Base-by-base conservation (phyloP, 2,329 filamentous ascomycete genomes). In the Botrytis hyacinthi region DNA sequence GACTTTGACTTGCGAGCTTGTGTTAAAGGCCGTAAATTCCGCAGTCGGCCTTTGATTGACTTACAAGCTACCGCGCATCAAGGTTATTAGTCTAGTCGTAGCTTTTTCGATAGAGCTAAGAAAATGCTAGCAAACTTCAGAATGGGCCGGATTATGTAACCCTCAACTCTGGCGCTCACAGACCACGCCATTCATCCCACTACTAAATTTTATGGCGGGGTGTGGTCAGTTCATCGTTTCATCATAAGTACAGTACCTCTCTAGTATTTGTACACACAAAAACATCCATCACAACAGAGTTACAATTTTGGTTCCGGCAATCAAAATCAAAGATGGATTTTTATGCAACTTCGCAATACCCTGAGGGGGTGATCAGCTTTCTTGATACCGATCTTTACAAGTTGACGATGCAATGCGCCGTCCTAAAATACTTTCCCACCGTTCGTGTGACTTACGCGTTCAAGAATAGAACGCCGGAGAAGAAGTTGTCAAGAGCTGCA, bases 401-500 rank as follows among this genome's bases (percentile, higher is more conserved):
- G 84, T 84, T 99, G 83, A 99, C 96, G 32, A 99, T 99, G 96
- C 96, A 99, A 91, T 97, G 93, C 81, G 94, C 94, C 75, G 92
- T 98, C 77, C 88, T 97, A 78, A 97, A 97, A 83, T 97, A 95
- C 85, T 98, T 97, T 83, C 92, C 92, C 48, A 87, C 95, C 73
- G 85, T 90, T 79, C 88, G 91, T 62, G 96, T 98, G 74, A 94
- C 93, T 4, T 99, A 98, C 81, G 90, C 92, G 74, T 98, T 97
- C 84, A 98, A 94, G 70, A 99, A 99, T 82, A 92, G 96, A 69
- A 99, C 96, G 1, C 93, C 94, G 12, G 90, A 97, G 75, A 97
- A 98, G 90, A 94, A 95, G 82, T 86, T 99, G 74, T 97, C 90
- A 40, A 89, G 94, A 78, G 87, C 87, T 73, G 96, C 94, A 46